Evolutionary conservation across 1,284 basidiomycete genomes (phyloP).

Genomic region (Puccinia coronata): DNA sequence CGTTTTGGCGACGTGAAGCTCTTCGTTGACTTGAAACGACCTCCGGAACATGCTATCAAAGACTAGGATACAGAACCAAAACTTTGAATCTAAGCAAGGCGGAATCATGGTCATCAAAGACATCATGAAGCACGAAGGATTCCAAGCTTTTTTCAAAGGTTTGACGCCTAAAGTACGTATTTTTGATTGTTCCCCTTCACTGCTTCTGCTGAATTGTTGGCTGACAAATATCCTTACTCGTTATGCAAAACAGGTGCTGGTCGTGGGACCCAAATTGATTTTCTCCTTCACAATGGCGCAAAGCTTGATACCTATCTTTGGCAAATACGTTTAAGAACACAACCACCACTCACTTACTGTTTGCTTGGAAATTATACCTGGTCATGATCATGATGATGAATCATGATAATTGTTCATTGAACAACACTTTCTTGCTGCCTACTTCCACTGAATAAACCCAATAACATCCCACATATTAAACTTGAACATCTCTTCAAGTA

Average conservation of each 20-base stretch:
- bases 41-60: neutral
- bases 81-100: slow-evolving; percentile 84
- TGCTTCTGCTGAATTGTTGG: slow-evolving; percentile 40
- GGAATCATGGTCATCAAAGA: slow-evolving; percentile 86
- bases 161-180: slow-evolving; percentile 64
- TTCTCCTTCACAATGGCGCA: slow-evolving; percentile 98
- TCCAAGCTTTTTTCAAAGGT: slow-evolving; percentile 91
- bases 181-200: slow-evolving; percentile 52
- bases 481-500: neutral
- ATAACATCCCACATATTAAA: neutral
- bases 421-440: neutral
- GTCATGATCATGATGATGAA: neutral
- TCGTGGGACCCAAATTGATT: slow-evolving; percentile 95
- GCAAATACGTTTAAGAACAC: slow-evolving; percentile 62
- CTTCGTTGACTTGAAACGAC: neutral
- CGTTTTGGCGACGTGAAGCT: neutral
- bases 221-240: neutral
- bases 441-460: neutral
- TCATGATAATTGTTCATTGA: neutral
- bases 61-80: slow-evolving; percentile 95
- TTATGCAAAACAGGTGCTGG: slow-evolving; percentile 69
- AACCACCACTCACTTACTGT: neutral
- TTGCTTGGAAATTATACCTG: too few relatives aligned
- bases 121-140: slow-evolving; percentile 82
- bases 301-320: slow-evolving; percentile 89